A percentile compares a stretch with the other conserved stretches of the same genome.
Conservation (phyloP, 176 grass and related monocot genomes). For the Secale cereale region DNA sequence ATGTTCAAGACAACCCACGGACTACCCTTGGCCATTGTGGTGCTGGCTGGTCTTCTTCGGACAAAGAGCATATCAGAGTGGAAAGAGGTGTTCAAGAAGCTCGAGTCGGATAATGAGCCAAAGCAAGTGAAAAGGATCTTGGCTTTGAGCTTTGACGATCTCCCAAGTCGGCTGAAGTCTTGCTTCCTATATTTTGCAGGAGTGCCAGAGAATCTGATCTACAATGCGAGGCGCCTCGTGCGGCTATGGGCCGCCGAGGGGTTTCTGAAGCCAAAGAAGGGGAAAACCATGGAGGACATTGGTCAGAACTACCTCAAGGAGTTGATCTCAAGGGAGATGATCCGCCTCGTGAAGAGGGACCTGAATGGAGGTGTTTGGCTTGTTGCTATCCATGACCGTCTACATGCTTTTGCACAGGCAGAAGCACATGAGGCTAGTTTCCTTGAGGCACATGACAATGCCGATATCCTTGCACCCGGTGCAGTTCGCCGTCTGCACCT, state of each 20-base stretch:
- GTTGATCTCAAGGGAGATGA: constrained; percentile 29
- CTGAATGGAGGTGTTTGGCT: constrained; percentile 14
- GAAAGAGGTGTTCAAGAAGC: not conserved
- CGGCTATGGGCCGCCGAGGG: constrained; percentile 40
- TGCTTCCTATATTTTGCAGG: constrained; percentile 43
- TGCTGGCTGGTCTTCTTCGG: constrained; percentile 30
- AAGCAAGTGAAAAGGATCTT: constrained; percentile 14
- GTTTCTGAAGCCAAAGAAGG: constrained; percentile 36
- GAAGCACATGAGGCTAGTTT: constrained; percentile 41
- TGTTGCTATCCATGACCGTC: not conserved
- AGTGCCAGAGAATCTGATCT: constrained; percentile 18
- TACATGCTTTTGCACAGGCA: constrained; percentile 32
- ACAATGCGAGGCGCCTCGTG: not conserved
- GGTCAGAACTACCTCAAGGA: constrained; percentile 32
- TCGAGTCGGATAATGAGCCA: not conserved
- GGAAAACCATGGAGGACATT: constrained; percentile 33
- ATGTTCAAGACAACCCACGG: constrained; percentile 27
- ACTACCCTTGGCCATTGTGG: constrained; percentile 32
- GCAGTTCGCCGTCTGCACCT: constrained; percentile 19
- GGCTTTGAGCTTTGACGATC: constrained; percentile 39
- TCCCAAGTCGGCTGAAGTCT: constrained; percentile 27
- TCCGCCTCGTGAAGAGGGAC: constrained; percentile 31
- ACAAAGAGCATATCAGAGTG: not conserved
- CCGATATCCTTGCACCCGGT: constrained; percentile 11
- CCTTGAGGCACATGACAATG: constrained; percentile 27